These are phyloP conservation scores for Trichoderma asperelloides DNA, from an alignment of 495 filamentous ascomycete genomes.

Conservation along the genomic window DNA sequence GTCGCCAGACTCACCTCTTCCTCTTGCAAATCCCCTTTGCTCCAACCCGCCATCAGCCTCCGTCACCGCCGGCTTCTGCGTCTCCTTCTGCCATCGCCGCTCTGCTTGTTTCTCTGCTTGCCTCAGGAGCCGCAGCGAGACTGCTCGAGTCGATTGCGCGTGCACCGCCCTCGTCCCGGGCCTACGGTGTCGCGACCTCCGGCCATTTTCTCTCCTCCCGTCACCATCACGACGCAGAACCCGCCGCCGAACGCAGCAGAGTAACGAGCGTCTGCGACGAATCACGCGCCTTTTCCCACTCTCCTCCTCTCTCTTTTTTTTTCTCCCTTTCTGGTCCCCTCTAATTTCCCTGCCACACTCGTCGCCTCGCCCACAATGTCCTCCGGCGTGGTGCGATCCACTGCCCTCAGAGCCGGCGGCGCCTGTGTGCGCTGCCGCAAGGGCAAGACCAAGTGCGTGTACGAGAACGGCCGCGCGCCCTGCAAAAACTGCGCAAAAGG, in stretches of 20 bases:
- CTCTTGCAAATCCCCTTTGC: background rate
- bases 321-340: background rate
- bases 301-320: background rate
- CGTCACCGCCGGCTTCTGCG: background rate
- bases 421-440: constrained; percentile 46
- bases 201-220: background rate
- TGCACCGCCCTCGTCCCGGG: background rate
- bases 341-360: background rate
- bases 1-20: background rate
- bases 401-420: constrained; percentile 43
- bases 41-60: background rate
- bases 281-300: background rate
- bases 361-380: constrained; percentile 23
- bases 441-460: constrained; percentile 46
- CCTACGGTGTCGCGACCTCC: constrained; percentile 4
- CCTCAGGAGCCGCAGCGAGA: background rate
- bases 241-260: background rate
- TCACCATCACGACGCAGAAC: background rate
- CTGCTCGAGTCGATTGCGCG: background rate
- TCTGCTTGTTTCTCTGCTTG: background rate
- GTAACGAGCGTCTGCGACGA: background rate
- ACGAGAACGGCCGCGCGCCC: constrained; percentile 41
- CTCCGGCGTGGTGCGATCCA: constrained; percentile 35
- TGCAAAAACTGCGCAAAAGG: constrained; percentile 48
- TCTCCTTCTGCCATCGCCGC: background rate